Percentiles rank a stretch among this genome's conserved stretches.
phyloP scores from a whole-genome alignment of 305 asterid species.

The Fraxinus xanthoxyloides region DNA sequence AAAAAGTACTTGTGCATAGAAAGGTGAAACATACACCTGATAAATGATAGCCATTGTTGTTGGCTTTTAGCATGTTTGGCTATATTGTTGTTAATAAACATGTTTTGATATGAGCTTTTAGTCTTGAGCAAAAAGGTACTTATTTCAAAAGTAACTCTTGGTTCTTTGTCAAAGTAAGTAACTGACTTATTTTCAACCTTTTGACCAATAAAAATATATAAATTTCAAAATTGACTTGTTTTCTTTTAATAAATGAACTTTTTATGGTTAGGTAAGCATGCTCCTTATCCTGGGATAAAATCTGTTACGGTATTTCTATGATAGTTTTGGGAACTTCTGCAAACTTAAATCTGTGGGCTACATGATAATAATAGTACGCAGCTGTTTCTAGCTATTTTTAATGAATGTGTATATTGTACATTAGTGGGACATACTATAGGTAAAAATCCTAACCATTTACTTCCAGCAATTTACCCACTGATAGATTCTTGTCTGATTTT shows the following conservation, averaged over 20 bases:
- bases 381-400: neutral
- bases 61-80: neutral
- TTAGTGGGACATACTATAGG: neutral
- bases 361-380: neutral
- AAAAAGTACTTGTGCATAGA: neutral
- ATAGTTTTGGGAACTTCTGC: neutral
- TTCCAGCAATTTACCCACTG: conserved; percentile 4
- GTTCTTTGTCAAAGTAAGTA: neutral
- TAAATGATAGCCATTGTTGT: neutral
- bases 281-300: neutral
- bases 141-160: neutral
- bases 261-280: neutral
- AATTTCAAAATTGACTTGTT: neutral
- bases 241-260: neutral
- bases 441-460: neutral
- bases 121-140: neutral
- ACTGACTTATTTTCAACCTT: neutral
- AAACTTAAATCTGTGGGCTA: neutral
- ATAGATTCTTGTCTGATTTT: conserved; percentile 17
- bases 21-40: neutral
- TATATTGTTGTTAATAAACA: neutral
- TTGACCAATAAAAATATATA: neutral
- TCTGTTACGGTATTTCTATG: neutral
- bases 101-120: neutral
- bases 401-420: neutral